Percentiles rank a stretch among this genome's conserved stretches.
Evolutionary conservation across 495 filamentous ascomycete species (phyloP).

Genomic region (Lophiotrema nucula): DNA sequence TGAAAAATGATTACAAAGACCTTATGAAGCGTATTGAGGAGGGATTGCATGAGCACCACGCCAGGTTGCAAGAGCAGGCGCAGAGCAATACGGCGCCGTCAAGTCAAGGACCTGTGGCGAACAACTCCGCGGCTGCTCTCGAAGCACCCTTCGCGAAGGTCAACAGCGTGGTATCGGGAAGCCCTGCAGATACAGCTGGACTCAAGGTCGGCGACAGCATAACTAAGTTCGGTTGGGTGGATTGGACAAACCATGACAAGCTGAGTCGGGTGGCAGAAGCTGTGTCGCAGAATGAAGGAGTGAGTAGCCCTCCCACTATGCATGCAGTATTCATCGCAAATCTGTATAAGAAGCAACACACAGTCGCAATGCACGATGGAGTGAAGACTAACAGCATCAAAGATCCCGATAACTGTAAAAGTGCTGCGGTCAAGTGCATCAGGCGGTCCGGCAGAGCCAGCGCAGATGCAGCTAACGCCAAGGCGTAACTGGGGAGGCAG

Average conservation of each 20-base stretch:
- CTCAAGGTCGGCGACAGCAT: constrained; percentile 80
- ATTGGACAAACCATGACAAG: constrained; percentile 79
- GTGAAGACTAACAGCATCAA: constrained; percentile 24
- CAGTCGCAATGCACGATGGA: too few relatives aligned
- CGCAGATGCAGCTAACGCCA: constrained; percentile 70
- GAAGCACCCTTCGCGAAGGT: constrained; percentile 85
- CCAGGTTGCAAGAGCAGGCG: constrained; percentile 45
- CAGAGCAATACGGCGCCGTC: background rate
- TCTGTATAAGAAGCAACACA: too few relatives aligned
- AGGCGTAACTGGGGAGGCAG: constrained; percentile 81
- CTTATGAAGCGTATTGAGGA: constrained; percentile 80
- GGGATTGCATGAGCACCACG: constrained; percentile 77
- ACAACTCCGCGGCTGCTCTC: constrained; percentile 36
- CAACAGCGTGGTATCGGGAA: constrained; percentile 73
- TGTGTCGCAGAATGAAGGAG: constrained; percentile 85
- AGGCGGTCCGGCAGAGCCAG: constrained; percentile 48
- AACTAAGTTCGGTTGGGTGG: constrained; percentile 77
- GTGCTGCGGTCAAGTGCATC: constrained; percentile 47
- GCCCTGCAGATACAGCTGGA: constrained; percentile 82
- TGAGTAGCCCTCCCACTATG: constrained; percentile 50
- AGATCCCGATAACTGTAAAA: constrained; percentile 70
- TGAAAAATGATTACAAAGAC: constrained; percentile 90
- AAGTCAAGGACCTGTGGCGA: background rate
- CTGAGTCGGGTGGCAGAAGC: constrained; percentile 79
- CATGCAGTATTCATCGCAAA: background rate